These are phyloP conservation scores for Globisporangium spiculum DNA, from an alignment of 352 stramenopile genomes.

Conservation along the genomic window DNA sequence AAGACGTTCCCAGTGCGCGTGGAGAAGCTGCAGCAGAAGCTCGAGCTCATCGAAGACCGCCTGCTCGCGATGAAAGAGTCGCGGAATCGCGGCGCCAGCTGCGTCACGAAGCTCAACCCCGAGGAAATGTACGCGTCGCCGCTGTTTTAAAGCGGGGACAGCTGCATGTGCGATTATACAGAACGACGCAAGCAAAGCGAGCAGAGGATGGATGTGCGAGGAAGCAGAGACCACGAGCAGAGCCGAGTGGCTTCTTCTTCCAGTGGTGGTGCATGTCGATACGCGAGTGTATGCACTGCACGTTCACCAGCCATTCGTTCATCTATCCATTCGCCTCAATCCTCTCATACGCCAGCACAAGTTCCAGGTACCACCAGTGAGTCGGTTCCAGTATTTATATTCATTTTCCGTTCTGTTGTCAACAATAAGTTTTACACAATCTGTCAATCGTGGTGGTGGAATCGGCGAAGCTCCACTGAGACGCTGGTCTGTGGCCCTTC, in stretches of 20 bases:
- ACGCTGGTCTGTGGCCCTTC: no score
- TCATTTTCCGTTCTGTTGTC: no score
- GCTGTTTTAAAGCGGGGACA: constrained; percentile 36
- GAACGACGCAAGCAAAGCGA: background rate
- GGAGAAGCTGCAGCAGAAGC: constrained; percentile 61
- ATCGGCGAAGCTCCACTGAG: no score
- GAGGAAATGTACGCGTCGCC: constrained; percentile 31
- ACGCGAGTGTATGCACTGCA: background rate
- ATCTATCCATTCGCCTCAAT: no score
- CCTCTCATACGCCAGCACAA: no score
- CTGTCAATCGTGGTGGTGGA: no score
- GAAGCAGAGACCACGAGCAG: no score
- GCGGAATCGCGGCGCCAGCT: constrained; percentile 27
- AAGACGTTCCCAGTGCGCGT: constrained; percentile 65
- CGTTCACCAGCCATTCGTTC: no score
- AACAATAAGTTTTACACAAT: no score
- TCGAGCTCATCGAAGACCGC: constrained; percentile 64
- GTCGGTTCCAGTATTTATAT: no score
- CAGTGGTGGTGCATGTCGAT: background rate
- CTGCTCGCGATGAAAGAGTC: constrained; percentile 62
- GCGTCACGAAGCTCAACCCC: constrained; percentile 29
- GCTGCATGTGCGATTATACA: background rate
- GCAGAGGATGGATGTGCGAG: background rate
- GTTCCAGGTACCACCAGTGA: no score
- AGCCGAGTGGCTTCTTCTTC: background rate